Conservation (phyloP, 352 stramenopile genomes). For the Globisporangium yorkense region DNA sequence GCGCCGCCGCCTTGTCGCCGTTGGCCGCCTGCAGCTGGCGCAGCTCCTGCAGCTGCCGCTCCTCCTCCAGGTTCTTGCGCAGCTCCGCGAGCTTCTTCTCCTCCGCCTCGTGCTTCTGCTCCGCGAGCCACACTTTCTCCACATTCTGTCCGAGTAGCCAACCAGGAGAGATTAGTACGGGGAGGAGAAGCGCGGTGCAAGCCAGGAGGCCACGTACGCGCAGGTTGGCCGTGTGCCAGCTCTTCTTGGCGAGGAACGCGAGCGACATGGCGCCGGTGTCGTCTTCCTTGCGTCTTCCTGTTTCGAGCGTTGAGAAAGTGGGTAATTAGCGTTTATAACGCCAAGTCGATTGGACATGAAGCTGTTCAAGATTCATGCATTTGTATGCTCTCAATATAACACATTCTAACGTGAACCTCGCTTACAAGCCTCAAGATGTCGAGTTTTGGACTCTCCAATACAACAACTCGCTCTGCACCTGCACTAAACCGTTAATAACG, state of each 20-base stretch:
- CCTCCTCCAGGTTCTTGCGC: constrained; percentile 95
- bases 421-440: too few relatives aligned
- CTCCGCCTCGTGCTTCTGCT: constrained; percentile 93
- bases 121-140: constrained; percentile 96
- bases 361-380: too few relatives aligned
- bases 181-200: too few relatives aligned
- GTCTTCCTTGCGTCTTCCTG: too few relatives aligned
- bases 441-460: background rate
- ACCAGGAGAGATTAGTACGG: too few relatives aligned
- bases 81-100: constrained; percentile 92
- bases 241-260: constrained; percentile 96
- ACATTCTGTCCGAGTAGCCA: constrained; percentile 75
- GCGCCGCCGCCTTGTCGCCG: constrained; percentile 68
- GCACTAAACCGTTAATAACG: background rate
- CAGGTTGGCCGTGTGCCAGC: constrained; percentile 96
- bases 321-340: too few relatives aligned
- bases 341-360: too few relatives aligned
- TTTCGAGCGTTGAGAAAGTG: too few relatives aligned
- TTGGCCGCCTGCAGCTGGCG: constrained; percentile 84
- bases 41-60: constrained; percentile 94
- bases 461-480: too few relatives aligned
- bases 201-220: constrained; percentile 35
- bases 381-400: too few relatives aligned
- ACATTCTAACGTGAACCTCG: too few relatives aligned
- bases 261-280: constrained; percentile 55